Base-by-base conservation (phyloP, 352 stramenopile genomes). In the Hyaloperonospora brassicae region DNA sequence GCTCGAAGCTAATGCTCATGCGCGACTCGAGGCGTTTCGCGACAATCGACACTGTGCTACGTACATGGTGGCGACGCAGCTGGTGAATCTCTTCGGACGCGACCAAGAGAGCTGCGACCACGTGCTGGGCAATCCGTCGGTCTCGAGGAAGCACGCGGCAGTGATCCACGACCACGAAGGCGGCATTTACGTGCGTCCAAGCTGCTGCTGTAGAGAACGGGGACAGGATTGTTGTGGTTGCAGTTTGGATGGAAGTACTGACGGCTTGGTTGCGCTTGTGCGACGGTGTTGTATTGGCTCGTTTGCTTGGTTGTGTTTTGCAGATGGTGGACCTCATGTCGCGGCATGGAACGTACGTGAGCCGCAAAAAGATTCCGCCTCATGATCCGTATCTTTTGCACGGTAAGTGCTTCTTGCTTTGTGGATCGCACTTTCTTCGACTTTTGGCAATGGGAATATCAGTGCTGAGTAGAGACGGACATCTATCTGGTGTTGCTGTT, bases 311-410 rank as follows among this genome's bases (percentile, higher is more conserved):
- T 30, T 62, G 44, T 51, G 4, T 40, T 17, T 38, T 36, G 47
- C 65, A 95, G 84, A 72, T 95, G 42, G 83, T 92, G 49, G 84
- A 95, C 45, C 60, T 95, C 12, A 95, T 95, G 84, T 95, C 84
- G 21, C 80, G 84, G 8, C 84, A 95, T 47, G 84, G 84, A 17
- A 95, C 84, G 40, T 93, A 86, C 46, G 80, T 95, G 21, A 75
- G 73, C 2, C 72, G 78, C 21, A 90, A 86, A 53, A 92, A 95
- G 65, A 75, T 95, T 31, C 82, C 84, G 6, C 84, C 84, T 0
- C 84, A 95, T 24, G 84, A 95, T 52, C 84, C 84, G 22, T 87
- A 72, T 50, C 47, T 95, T 35, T 65, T 95, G 22, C 84, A 91
- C 34, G 78, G 77, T 86, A 69, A 4, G 56, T 5, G n/a, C 21